phyloP scores from a whole-genome alignment of 805 yeast species.

The Barnettozyma sucrosica region DNA sequence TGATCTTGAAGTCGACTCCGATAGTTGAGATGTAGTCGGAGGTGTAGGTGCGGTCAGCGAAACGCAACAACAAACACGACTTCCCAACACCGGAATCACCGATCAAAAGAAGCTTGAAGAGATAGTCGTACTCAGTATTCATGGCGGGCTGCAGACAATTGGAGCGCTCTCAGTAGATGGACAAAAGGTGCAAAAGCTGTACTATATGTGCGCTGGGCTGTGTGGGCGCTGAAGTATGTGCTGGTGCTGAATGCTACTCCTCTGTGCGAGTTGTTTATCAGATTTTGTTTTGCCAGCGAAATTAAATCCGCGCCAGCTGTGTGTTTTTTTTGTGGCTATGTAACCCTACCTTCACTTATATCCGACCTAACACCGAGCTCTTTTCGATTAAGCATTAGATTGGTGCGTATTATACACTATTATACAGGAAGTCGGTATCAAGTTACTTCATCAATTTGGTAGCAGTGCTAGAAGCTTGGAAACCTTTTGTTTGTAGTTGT shows the following conservation, averaged over 20 bases:
- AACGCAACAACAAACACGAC: slow-evolving; percentile 88
- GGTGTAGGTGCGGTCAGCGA: slow-evolving; percentile 95
- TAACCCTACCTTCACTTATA: not conserved
- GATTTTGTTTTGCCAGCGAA: not conserved
- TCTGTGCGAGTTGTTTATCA: slow-evolving; percentile 1
- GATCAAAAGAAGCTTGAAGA: slow-evolving; percentile 88
- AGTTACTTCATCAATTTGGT: slow-evolving; percentile 7
- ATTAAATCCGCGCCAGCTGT: not conserved
- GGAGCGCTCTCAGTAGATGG: not conserved
- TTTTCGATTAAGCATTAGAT: too few relatives aligned
- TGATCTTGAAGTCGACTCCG: slow-evolving; percentile 91
- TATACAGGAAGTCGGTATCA: not conserved
- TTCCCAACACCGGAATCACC: slow-evolving; percentile 99
- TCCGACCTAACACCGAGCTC: not conserved
- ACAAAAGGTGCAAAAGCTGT: not conserved
- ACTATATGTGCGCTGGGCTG: not conserved
- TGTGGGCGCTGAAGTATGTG: not conserved
- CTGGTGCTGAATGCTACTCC: not conserved
- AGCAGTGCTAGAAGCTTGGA: slow-evolving; percentile 6
- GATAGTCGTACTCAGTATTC: slow-evolving; percentile 96
- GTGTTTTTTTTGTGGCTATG: not conserved
- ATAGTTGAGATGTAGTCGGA: slow-evolving; percentile 96
- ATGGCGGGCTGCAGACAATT: slow-evolving; percentile 29
- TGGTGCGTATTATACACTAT: not conserved
- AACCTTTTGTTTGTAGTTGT: slow-evolving; percentile 15